Conservation (phyloP, 2,329 filamentous ascomycete genomes). For the Verticillium alfalfae region DNA sequence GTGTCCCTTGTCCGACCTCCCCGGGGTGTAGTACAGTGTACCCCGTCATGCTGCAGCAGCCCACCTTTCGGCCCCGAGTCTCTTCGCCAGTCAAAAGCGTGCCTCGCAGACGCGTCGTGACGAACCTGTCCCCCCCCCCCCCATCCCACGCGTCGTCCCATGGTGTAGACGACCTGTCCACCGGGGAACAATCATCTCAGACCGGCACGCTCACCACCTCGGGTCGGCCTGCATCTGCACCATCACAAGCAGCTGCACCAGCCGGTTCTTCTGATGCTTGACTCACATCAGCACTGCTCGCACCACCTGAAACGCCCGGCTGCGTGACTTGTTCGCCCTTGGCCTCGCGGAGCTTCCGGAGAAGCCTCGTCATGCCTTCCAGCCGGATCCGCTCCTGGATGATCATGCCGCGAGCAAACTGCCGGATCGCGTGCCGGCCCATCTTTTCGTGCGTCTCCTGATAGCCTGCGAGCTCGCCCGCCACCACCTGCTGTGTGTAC, state of each 20-base stretch:
- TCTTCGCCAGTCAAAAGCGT: not conserved
- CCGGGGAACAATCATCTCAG: not conserved
- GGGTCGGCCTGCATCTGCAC: not conserved
- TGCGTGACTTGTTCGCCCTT: not conserved
- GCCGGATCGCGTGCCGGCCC: conserved; percentile 67
- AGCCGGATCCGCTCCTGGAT: conserved; percentile 74
- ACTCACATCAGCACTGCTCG: conserved; percentile 9
- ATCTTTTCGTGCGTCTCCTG: conserved; percentile 80
- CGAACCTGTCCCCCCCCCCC: not conserved
- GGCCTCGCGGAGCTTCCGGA: conserved; percentile 52
- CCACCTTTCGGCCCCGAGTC: not conserved
- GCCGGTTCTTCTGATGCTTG: conserved; percentile 3
- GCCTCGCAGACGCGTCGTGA: conserved; percentile 7
- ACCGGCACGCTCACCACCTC: conserved; percentile 4
- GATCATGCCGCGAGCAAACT: conserved; percentile 73
- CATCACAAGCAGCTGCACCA: not conserved
- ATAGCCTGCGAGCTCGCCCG: conserved; percentile 87
- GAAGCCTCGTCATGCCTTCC: conserved; percentile 72
- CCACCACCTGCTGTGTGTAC: conserved; percentile 91
- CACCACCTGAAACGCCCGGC: not conserved
- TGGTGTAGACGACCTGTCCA: conserved; percentile 8
- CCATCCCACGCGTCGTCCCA: conserved; percentile 9
- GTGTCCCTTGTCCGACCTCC: not conserved
- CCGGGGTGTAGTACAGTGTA: not conserved
- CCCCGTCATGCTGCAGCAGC: not conserved